A percentile compares a stretch with the other conserved stretches of the same genome.
Evolutionary conservation across 228 moss, liverwort and hornwort genomes (phyloP).

Genomic region (Sphagnum fallax): DNA sequence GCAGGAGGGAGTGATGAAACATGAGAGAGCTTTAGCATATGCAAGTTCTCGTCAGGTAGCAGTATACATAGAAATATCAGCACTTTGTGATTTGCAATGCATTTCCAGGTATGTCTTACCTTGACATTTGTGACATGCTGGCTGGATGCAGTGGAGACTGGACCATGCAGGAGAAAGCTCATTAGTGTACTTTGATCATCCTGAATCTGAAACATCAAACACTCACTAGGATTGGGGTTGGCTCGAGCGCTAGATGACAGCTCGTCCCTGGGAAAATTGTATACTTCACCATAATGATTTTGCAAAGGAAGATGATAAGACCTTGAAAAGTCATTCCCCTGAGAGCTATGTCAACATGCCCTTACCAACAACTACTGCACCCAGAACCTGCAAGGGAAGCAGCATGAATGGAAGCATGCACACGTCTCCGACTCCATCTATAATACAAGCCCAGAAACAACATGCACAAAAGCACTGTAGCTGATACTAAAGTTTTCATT

Average conservation of each 20-base stretch:
- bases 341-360: slow-evolving; percentile 6
- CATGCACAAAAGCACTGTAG: no score
- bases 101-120: no score
- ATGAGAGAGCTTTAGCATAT: slow-evolving; percentile 42
- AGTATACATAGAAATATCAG: neutral
- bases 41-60: slow-evolving; percentile 43
- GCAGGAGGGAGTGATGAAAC: slow-evolving; percentile 35
- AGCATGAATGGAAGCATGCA: no score
- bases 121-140: neutral
- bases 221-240: slow-evolving; percentile 45
- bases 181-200: slow-evolving; percentile 27
- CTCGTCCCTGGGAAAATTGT: slow-evolving; percentile 45
- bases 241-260: slow-evolving; percentile 50
- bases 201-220: slow-evolving; percentile 29
- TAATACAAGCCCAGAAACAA: no score
- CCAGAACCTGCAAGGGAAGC: slow-evolving; percentile 5
- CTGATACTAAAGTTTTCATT: no score
- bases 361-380: neutral
- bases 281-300: slow-evolving; percentile 19
- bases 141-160: slow-evolving; percentile 9
- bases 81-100: neutral
- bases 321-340: slow-evolving; percentile 10
- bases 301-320: slow-evolving; percentile 17
- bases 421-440: no score
- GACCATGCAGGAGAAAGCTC: slow-evolving; percentile 19